phyloP scores from a whole-genome alignment of 495 filamentous ascomycete genomes.

The Talaromyces ruber region DNA sequence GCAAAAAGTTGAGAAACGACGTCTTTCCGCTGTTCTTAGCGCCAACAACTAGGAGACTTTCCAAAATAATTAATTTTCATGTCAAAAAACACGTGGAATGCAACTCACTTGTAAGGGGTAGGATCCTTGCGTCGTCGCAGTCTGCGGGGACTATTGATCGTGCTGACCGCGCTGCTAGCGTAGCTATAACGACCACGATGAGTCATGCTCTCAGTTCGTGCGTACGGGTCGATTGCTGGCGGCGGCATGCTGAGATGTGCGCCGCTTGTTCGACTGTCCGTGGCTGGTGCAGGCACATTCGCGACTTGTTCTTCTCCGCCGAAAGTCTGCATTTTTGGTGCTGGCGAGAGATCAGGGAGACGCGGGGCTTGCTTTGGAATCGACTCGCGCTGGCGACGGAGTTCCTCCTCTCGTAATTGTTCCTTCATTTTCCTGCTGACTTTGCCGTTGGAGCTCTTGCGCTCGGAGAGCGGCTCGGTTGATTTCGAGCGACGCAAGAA shows the following conservation, averaged over 20 bases:
- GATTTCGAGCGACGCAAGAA: slow-evolving; percentile 80
- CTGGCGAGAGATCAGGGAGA: slow-evolving; percentile 65
- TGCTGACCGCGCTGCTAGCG: slow-evolving; percentile 83
- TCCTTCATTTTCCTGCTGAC: slow-evolving; percentile 58
- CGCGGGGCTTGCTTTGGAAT: slow-evolving; percentile 66
- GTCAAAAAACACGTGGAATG: neutral
- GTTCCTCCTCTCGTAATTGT: slow-evolving; percentile 54
- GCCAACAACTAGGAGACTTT: slow-evolving; percentile 86
- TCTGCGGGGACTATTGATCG: slow-evolving; percentile 88
- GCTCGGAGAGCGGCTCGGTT: slow-evolving; percentile 45
- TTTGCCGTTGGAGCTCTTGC: slow-evolving; percentile 46
- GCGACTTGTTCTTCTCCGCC: slow-evolving; percentile 64
- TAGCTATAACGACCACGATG: slow-evolving; percentile 96
- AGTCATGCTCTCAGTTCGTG: slow-evolving; percentile 88
- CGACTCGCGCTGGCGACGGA: slow-evolving; percentile 57
- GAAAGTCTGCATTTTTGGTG: slow-evolving; percentile 59
- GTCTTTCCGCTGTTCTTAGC: slow-evolving; percentile 88
- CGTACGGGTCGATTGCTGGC: slow-evolving; percentile 62
- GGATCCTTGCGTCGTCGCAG: slow-evolving; percentile 93
- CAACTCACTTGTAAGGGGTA: slow-evolving; percentile 90
- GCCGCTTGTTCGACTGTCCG: slow-evolving; percentile 26
- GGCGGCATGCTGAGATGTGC: slow-evolving; percentile 20
- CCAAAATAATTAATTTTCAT: slow-evolving; percentile 8
- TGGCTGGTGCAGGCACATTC: slow-evolving; percentile 50
- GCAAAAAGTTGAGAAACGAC: slow-evolving; percentile 93